Evolutionary conservation across 805 yeast genomes (phyloP).

Genomic region (Suhomyces sp.): DNA sequence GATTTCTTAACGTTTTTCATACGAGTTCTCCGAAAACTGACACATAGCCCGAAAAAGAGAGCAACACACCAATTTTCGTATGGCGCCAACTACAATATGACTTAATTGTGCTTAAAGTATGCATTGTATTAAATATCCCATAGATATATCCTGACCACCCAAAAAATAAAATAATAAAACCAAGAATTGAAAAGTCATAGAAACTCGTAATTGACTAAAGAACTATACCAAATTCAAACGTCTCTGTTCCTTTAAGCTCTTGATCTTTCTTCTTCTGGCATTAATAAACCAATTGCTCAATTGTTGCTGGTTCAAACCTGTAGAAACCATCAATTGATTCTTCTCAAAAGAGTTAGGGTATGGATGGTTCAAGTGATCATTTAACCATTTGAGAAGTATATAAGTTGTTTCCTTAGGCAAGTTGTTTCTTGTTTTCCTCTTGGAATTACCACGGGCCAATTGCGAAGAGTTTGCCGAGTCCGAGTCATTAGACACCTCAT

Average conservation of each 20-base stretch:
- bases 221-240: slow-evolving; percentile 10
- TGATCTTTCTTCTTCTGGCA: slow-evolving; percentile 75
- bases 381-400: slow-evolving; percentile 69
- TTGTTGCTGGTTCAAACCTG: slow-evolving; percentile 80
- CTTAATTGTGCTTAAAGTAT: background rate
- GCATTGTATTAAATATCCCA: slow-evolving; percentile 1
- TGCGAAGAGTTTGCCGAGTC: slow-evolving; percentile 3
- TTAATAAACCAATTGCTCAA: slow-evolving; percentile 86
- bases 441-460: slow-evolving; percentile 9
- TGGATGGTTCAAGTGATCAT: slow-evolving; percentile 73
- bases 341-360: slow-evolving; percentile 83
- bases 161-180: background rate
- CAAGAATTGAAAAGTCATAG: background rate
- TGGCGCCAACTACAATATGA: background rate
- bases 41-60: background rate
- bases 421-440: slow-evolving; percentile 57
- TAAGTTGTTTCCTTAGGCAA: slow-evolving; percentile 77
- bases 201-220: background rate
- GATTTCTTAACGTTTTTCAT: background rate
- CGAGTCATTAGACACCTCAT: slow-evolving; percentile 1
- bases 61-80: background rate
- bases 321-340: slow-evolving; percentile 60
- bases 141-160: slow-evolving; percentile 1
- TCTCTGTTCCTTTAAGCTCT: slow-evolving; percentile 42
- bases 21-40: background rate